A percentile compares a stretch with the other conserved stretches of the same genome.
Conservation (phyloP, 2,329 filamentous ascomycete genomes). For the Leptodontidium sp. region DNA sequence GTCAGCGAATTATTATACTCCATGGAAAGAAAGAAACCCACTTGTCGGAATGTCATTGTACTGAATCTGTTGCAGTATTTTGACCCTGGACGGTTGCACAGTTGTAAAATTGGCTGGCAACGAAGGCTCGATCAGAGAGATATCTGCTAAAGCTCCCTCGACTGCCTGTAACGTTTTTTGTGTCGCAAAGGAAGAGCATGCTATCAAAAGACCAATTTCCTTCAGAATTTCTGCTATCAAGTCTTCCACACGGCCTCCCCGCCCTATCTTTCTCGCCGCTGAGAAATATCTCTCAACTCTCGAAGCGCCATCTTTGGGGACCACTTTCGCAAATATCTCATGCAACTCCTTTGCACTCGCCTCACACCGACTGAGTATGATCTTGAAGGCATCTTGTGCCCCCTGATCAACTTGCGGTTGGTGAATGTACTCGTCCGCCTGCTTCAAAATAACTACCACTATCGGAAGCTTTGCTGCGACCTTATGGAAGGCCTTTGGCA, state of each 20-base stretch:
- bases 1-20: neutral
- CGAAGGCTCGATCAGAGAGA: neutral
- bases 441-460: neutral
- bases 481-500: conserved; percentile 29
- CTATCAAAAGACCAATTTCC: neutral
- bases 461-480: conserved; percentile 4
- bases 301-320: neutral
- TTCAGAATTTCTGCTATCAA: neutral
- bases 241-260: neutral
- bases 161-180: neutral
- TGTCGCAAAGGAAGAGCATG: neutral
- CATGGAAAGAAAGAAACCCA: neutral
- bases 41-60: neutral
- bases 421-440: neutral
- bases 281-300: neutral
- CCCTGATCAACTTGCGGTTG: neutral
- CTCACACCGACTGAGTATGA: neutral
- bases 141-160: neutral
- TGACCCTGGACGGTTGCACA: neutral
- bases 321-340: neutral
- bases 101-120: neutral
- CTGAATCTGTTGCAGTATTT: neutral
- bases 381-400: neutral
- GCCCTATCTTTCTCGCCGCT: neutral
- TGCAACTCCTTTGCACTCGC: neutral